phyloP scores from a whole-genome alignment of 2,329 filamentous ascomycete genomes.

The Talaromyces sp. region DNA sequence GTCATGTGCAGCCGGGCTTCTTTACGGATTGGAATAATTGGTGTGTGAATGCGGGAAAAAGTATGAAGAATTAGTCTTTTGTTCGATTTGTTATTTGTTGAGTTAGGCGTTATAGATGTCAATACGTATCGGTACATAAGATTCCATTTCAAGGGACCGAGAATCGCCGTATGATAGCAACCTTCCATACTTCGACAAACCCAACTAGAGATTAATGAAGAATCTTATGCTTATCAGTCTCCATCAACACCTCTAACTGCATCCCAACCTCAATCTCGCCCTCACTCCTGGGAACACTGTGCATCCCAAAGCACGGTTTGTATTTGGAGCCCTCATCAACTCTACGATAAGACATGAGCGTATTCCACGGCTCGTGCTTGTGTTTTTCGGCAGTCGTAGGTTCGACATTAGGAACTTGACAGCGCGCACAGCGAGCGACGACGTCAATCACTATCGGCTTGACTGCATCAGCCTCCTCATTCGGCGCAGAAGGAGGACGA shows the following conservation, averaged over 20 bases:
- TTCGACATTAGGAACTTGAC: conserved; percentile 65
- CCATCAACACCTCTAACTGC: conserved; percentile 57
- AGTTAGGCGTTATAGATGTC: neutral
- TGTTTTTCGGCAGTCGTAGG: conserved; percentile 61
- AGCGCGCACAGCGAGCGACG: conserved; percentile 59
- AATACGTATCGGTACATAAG: neutral
- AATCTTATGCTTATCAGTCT: conserved; percentile 59
- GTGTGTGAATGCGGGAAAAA: conserved; percentile 53
- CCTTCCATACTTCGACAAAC: neutral
- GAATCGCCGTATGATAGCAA: neutral
- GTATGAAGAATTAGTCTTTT: conserved; percentile 36
- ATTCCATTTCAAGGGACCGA: neutral
- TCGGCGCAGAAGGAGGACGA: neutral
- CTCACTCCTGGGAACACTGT: conserved; percentile 59
- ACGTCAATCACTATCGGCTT: conserved; percentile 53
- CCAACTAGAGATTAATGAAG: conserved; percentile 30
- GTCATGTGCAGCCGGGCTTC: conserved; percentile 63
- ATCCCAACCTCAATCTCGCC: conserved; percentile 58
- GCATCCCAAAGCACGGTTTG: conserved; percentile 68
- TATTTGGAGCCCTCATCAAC: conserved; percentile 61
- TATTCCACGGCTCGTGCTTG: conserved; percentile 61
- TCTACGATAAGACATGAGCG: conserved; percentile 59
- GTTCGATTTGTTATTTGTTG: neutral
- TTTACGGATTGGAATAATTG: conserved; percentile 75
- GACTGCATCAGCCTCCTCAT: neutral